Percentiles rank a stretch among this genome's conserved stretches.
Evolutionary conservation across 1,139 yeast species (phyloP).

Genomic region (Candida pseudocylindracea): DNA sequence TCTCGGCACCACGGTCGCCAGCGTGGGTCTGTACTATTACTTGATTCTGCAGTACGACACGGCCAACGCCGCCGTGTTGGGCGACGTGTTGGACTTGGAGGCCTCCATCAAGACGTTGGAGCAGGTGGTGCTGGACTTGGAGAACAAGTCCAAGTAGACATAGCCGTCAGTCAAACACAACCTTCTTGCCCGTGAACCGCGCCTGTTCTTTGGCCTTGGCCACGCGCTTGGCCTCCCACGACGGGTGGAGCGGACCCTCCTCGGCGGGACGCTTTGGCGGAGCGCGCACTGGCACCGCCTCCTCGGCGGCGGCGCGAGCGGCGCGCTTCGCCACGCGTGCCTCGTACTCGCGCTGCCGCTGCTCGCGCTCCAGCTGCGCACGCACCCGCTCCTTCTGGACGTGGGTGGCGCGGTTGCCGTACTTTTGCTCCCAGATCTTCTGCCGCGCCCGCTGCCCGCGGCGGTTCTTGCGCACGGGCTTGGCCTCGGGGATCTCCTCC

Average conservation of each 20-base stretch:
- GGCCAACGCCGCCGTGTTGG: too few relatives aligned
- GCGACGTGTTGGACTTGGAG: too few relatives aligned
- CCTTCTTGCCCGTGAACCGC: slow-evolving; percentile 69
- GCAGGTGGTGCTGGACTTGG: too few relatives aligned
- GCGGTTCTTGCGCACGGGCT: slow-evolving; percentile 53
- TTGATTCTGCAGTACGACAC: too few relatives aligned
- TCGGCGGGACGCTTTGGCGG: slow-evolving; percentile 1
- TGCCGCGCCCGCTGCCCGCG: slow-evolving; percentile 96
- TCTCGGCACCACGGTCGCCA: too few relatives aligned
- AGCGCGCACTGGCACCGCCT: slow-evolving; percentile 1
- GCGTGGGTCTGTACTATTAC: too few relatives aligned
- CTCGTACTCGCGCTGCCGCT: slow-evolving; percentile 42
- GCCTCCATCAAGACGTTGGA: too few relatives aligned
- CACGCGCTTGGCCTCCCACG: slow-evolving; percentile 76
- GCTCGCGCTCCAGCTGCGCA: slow-evolving; percentile 28
- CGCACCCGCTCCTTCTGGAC: slow-evolving; percentile 38
- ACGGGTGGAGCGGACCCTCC: slow-evolving; percentile 43
- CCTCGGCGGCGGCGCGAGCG: slow-evolving; percentile 19
- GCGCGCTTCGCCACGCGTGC: slow-evolving; percentile 50
- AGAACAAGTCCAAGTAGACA: too few relatives aligned
- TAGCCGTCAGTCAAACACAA: slow-evolving; percentile 27
- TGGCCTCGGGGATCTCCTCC: slow-evolving; percentile 30
- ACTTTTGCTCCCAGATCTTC: slow-evolving; percentile 86
- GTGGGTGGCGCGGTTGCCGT: slow-evolving; percentile 71
- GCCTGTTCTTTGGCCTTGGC: slow-evolving; percentile 47